phyloP scores from a whole-genome alignment of 2,329 filamentous ascomycete species.

The Penicillium janthinellum region DNA sequence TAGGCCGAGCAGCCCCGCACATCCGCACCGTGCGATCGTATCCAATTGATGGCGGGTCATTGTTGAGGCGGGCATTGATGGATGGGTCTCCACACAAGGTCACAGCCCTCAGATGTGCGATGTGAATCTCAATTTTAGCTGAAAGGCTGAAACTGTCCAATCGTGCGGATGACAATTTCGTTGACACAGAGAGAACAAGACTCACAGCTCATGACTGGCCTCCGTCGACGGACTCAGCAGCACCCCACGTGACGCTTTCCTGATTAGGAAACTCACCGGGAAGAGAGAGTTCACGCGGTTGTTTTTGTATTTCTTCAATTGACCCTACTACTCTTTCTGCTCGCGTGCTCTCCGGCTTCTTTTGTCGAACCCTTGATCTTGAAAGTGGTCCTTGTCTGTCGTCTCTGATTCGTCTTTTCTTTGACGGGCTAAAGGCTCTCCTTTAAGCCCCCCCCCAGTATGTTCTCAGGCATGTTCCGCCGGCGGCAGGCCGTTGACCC shows the following conservation, averaged over 20 bases:
- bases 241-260: constrained; percentile 26
- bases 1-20: constrained; percentile 2
- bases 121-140: constrained; percentile 10
- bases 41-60: constrained; percentile 5
- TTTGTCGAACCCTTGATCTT: not conserved
- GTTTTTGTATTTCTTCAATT: constrained; percentile 9
- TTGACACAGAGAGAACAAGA: not conserved
- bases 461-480: constrained; percentile 26
- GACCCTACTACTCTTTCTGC: not conserved
- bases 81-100: not conserved
- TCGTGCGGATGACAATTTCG: not conserved
- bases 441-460: constrained; percentile 1
- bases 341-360: not conserved
- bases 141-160: constrained; percentile 4
- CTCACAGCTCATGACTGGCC: not conserved
- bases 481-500: constrained; percentile 20
- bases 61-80: not conserved
- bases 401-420: not conserved
- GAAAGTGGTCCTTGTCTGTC: not conserved
- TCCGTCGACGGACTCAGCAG: not conserved
- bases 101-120: constrained; percentile 3
- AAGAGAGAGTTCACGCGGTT: not conserved
- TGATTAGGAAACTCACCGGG: constrained; percentile 21
- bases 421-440: not conserved
- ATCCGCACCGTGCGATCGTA: constrained; percentile 1